A percentile compares a stretch with the other conserved stretches of the same genome.
These are phyloP conservation scores for Alternaria ventricosa DNA, from an alignment of 2,329 filamentous ascomycete species.

Conservation along the genomic window DNA sequence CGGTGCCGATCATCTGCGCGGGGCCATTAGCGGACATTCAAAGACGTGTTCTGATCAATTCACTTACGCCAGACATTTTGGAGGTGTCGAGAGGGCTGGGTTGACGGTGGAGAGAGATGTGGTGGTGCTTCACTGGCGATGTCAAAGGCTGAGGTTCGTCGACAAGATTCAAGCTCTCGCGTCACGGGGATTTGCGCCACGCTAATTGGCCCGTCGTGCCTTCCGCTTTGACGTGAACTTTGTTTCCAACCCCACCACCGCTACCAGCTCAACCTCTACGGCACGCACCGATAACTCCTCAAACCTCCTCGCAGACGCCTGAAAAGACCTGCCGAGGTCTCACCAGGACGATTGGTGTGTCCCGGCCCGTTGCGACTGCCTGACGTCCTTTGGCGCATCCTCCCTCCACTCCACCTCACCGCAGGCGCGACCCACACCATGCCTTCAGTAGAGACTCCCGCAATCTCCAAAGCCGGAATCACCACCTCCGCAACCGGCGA, in stretches of 20 bases:
- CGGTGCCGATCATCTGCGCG: conserved; percentile 57
- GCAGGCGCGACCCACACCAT: conserved; percentile 24
- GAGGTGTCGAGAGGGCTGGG: conserved; percentile 27
- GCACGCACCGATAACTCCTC: neutral
- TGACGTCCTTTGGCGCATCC: conserved; percentile 3
- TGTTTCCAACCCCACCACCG: conserved; percentile 16
- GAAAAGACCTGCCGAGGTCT: neutral
- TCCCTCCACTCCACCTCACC: neutral
- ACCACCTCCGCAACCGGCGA: conserved; percentile 77
- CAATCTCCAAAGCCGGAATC: conserved; percentile 60
- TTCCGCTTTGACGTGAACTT: conserved; percentile 13
- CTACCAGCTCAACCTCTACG: neutral
- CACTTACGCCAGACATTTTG: conserved; percentile 68
- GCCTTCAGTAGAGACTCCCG: conserved; percentile 39
- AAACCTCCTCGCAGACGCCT: neutral
- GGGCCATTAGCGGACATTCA: conserved; percentile 31
- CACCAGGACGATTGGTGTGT: neutral
- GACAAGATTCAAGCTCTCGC: conserved; percentile 30
- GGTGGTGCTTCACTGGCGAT: conserved; percentile 33
- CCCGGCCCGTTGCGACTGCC: neutral
- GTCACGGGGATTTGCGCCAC: conserved; percentile 28
- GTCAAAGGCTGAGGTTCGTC: conserved; percentile 27
- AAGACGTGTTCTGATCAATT: conserved; percentile 28
- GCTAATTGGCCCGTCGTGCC: conserved; percentile 36
- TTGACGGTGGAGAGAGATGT: conserved; percentile 30